Base-by-base conservation (phyloP, 2,329 filamentous ascomycete genomes). In the Colletotrichum tamarilloi region DNA sequence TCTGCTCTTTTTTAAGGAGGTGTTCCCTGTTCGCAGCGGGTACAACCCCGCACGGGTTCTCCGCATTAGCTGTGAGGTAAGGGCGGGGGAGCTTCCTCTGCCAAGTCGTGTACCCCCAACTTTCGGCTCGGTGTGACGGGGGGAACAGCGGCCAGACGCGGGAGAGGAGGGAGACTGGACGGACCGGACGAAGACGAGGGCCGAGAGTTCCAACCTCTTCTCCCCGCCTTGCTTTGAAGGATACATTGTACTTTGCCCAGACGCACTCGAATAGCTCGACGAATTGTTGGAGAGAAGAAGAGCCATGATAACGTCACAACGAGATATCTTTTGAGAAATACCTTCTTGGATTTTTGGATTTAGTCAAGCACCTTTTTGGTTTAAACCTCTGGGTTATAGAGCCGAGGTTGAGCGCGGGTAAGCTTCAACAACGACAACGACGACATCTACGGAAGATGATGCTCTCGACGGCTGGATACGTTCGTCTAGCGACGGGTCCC, bases 21-120 rank as follows among this genome's bases (percentile, higher is more conserved):
- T 69, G 24, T 64, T 73, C 70, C 70, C 67, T 70, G 70, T 55
- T 28, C 26, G 46, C n/a, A 7, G 35, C 24, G 19, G 38, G 63
- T 55, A 52, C 16, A 56, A 70, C 70, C 72, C 72, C 72, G 67
- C 72, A 67, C 59, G 38, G 59, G 16, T 74, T 71, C 72, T 72
- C 72, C 72, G 72, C 72, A 74, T 74, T 74, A 72, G 62, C 57
- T 62, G 58, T 26, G 24, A 26, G 38, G 14, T 11, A 9, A 16
- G 32, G 38, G 59, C 12, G 30, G 49, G 66, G 66, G 46, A 60
- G 60, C 42, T 60, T 49, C 69, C n/a, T 62, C 32, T 73, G 66
- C 70, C 70, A 73, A 70, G 70, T 35, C 56, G 11, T 60, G 28
- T 55, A 69, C 42, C 60, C 70, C 70, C 59, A 35, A 62, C 19